Evolutionary conservation across 331 rosid genomes (phyloP).

Genomic region (Quercus phellos): DNA sequence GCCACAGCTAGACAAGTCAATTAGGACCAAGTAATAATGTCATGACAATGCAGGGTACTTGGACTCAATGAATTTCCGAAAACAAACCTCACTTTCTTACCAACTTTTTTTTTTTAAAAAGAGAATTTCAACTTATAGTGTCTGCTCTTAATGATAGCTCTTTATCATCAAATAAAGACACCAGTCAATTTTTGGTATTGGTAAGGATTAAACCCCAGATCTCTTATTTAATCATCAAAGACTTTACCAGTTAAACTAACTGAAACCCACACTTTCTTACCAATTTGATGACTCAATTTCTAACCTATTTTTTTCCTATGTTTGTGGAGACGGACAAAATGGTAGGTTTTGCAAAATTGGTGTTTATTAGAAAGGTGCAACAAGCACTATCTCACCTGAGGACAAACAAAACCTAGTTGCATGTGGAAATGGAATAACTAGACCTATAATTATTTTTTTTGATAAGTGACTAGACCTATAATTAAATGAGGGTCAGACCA

Average conservation of each 20-base stretch:
- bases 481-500: not conserved
- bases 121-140: too few species aligned
- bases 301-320: not conserved
- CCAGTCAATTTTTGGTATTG: too few species aligned
- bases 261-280: too few species aligned
- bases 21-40: not conserved
- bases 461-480: not conserved
- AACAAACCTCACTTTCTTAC: not conserved
- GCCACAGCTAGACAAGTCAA: not conserved
- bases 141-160: too few species aligned
- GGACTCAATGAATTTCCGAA: not conserved
- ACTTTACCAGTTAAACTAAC: too few species aligned
- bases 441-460: not conserved
- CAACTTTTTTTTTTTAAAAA: too few species aligned
- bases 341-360: not conserved
- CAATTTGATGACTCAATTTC: too few species aligned
- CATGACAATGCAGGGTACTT: not conserved
- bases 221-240: too few species aligned
- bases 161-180: too few species aligned
- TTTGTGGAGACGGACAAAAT: not conserved
- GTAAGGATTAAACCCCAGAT: fast-evolving
- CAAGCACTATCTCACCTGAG: not conserved
- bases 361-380: not conserved
- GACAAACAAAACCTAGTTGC: not conserved
- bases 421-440: not conserved